Evolutionary conservation across 164 flowering plant genomes (phyloP).

Genomic region (Nymphaea thermarum): DNA sequence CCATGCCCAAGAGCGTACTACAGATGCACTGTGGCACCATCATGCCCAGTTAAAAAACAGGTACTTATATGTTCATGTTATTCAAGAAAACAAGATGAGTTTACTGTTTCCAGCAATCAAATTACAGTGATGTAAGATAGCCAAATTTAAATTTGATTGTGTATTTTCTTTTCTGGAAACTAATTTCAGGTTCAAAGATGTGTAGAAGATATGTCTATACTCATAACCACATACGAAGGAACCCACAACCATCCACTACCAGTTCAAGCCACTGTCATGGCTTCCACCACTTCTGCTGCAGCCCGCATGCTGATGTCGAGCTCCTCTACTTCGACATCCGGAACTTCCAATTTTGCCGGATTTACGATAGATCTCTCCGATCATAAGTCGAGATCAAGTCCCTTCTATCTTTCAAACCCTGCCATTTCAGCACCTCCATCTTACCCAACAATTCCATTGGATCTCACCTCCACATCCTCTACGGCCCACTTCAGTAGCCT

Average conservation of each 20-base stretch:
- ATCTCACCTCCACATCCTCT: constrained; percentile 55
- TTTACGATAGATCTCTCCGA: constrained; percentile 48
- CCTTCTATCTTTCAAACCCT: constrained; percentile 42
- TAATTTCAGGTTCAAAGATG: constrained; percentile 61
- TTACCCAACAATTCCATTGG: constrained; percentile 76
- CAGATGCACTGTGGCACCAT: constrained; percentile 87
- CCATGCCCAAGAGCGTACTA: constrained; percentile 97
- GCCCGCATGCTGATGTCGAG: constrained; percentile 59
- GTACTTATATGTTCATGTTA: constrained; percentile 15
- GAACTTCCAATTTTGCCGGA: constrained; percentile 49
- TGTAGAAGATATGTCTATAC: constrained; percentile 41
- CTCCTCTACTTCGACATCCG: constrained; percentile 7
- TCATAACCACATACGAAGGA: constrained; percentile 71
- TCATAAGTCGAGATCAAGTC: constrained; percentile 24
- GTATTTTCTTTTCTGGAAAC: not conserved
- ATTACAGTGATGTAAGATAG: not conserved
- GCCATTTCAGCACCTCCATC: constrained; percentile 43
- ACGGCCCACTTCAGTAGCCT: constrained; percentile 10
- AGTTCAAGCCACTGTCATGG: constrained; percentile 44
- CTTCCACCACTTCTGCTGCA: constrained; percentile 51
- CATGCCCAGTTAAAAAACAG: constrained; percentile 95
- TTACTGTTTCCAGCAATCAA: not conserved
- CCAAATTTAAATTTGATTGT: not conserved
- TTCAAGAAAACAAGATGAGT: not conserved
- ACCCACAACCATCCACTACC: constrained; percentile 54